phyloP scores from a whole-genome alignment of 805 yeast species.

The Sugiyamaella mastotermitis region DNA sequence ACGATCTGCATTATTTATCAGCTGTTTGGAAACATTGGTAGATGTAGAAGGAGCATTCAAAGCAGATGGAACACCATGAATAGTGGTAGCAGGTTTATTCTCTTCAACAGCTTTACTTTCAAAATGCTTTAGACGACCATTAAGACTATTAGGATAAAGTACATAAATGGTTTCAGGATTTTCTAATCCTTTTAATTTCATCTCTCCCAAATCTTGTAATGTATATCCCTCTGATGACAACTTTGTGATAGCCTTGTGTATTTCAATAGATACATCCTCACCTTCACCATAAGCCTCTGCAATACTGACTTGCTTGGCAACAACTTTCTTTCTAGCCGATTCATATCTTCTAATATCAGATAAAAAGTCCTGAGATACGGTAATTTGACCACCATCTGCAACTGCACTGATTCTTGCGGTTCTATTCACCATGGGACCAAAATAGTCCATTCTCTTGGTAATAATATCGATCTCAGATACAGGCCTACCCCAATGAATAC shows the following conservation, averaged over 20 bases:
- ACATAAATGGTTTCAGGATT: slow-evolving; percentile 82
- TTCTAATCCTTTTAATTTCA: slow-evolving; percentile 88
- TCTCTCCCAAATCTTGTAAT: slow-evolving; percentile 70
- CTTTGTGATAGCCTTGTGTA: slow-evolving; percentile 56
- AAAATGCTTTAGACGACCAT: slow-evolving; percentile 13
- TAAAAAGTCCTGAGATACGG: slow-evolving; percentile 76
- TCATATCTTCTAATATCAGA: slow-evolving; percentile 52
- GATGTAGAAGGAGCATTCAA: slow-evolving; percentile 2
- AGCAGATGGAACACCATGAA: slow-evolving; percentile 1
- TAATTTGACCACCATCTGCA: slow-evolving; percentile 98
- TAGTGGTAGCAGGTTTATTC: slow-evolving; percentile 9
- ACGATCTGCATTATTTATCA: not conserved
- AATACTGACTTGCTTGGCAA: slow-evolving; percentile 24
- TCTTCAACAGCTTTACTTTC: slow-evolving; percentile 16
- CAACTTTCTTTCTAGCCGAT: slow-evolving; percentile 30
- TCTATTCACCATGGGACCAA: slow-evolving; percentile 97
- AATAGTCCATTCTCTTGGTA: slow-evolving; percentile 96
- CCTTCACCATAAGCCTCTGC: slow-evolving; percentile 44
- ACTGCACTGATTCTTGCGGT: slow-evolving; percentile 89
- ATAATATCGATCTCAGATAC: slow-evolving; percentile 93
- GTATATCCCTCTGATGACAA: slow-evolving; percentile 66
- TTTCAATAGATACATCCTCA: slow-evolving; percentile 46
- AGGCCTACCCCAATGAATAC: slow-evolving; percentile 97
- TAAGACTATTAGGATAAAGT: slow-evolving; percentile 52
- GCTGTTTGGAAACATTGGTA: not conserved